These are phyloP conservation scores for Chaetomium sp. DNA, from an alignment of 2,329 filamentous ascomycete species.

Conservation along the genomic window DNA sequence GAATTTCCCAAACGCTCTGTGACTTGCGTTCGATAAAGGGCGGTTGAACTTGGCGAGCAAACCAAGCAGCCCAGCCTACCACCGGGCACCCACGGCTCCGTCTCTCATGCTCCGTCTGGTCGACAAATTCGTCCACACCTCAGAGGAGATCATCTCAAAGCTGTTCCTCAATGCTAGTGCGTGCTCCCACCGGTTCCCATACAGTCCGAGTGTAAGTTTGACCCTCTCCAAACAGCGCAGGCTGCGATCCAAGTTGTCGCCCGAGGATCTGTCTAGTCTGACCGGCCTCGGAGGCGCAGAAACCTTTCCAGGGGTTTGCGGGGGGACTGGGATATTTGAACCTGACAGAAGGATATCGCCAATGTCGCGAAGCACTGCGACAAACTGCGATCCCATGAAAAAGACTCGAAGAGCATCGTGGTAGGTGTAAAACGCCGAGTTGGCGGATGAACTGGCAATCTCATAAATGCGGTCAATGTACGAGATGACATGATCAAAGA, in stretches of 20 bases:
- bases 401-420: conserved; percentile 82
- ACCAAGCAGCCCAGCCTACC: conserved; percentile 17
- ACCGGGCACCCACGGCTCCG: conserved; percentile 14
- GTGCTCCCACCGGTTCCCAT: conserved; percentile 54
- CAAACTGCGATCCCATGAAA: conserved; percentile 61
- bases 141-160: conserved; percentile 45
- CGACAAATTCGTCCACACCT: conserved; percentile 38
- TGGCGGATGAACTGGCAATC: conserved; percentile 52
- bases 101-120: conserved; percentile 33
- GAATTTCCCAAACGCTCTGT: too few relatives aligned
- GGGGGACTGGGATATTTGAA: conserved; percentile 38
- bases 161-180: conserved; percentile 46
- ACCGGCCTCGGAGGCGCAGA: conserved; percentile 48
- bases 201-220: conserved; percentile 47
- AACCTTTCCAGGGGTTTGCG: conserved; percentile 39
- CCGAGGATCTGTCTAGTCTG: conserved; percentile 28
- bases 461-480: conserved; percentile 71
- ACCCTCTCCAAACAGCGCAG: conserved; percentile 49
- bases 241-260: conserved; percentile 50
- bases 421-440: conserved; percentile 70
- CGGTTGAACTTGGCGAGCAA: background rate
- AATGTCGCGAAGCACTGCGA: conserved; percentile 53
- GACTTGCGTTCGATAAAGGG: too few relatives aligned
- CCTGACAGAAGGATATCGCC: conserved; percentile 51
- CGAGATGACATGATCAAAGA: conserved; percentile 81